Conservation (phyloP, 2,329 filamentous ascomycete genomes). For the Cytospora piceicola region DNA sequence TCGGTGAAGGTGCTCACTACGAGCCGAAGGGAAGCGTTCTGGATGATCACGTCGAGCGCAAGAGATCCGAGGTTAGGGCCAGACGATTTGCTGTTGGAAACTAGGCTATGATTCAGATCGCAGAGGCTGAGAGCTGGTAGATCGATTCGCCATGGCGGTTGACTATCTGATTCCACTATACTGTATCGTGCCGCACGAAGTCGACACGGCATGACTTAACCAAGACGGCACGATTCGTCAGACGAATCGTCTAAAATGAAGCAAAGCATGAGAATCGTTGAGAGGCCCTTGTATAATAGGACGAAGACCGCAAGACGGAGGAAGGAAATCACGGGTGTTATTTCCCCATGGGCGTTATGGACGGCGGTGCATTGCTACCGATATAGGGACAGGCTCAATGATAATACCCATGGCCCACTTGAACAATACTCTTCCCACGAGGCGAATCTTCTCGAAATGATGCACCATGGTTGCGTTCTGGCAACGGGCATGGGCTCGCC, state of each 20-base stretch:
- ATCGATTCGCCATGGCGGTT: not conserved
- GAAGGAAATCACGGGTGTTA: conserved; percentile 2
- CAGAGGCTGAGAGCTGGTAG: not conserved
- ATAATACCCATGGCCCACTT: conserved; percentile 23
- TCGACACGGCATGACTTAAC: not conserved
- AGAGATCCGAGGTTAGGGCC: conserved; percentile 60
- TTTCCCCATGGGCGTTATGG: conserved; percentile 19
- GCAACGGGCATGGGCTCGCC: not conserved
- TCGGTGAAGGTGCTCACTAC: conserved; percentile 21
- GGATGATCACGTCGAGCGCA: conserved; percentile 58
- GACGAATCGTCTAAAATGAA: not conserved
- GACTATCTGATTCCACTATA: not conserved
- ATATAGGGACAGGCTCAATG: conserved; percentile 24
- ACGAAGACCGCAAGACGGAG: conserved; percentile 12
- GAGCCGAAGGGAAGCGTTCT: conserved; percentile 40
- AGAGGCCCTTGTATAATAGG: conserved; percentile 22
- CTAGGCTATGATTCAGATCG: not conserved
- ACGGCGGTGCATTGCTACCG: conserved; percentile 13
- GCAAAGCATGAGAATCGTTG: not conserved
- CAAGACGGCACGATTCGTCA: not conserved
- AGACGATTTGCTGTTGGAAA: conserved; percentile 48
- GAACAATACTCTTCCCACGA: not conserved
- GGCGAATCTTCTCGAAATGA: not conserved
- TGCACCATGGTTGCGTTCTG: not conserved
- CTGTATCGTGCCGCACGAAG: not conserved